These are phyloP conservation scores for Zymoseptoria ardabiliae DNA, from an alignment of 2,329 filamentous ascomycete genomes.

Conservation along the genomic window DNA sequence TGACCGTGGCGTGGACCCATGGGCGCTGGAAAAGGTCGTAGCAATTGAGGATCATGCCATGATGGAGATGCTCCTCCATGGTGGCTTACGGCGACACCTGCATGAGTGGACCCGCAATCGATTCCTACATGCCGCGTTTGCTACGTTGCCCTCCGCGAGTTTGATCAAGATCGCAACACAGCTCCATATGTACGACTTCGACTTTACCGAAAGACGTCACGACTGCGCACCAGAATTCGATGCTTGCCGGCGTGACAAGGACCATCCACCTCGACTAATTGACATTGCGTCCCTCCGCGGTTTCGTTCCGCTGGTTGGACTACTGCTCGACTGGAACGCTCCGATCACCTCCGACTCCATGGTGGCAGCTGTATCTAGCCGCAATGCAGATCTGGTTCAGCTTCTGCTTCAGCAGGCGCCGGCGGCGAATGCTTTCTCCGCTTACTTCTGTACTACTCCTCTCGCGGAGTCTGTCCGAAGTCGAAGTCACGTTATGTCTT, in stretches of 20 bases:
- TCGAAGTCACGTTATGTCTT: too few species aligned
- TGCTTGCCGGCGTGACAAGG: too few species aligned
- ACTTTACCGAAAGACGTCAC: neutral
- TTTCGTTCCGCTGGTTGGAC: neutral
- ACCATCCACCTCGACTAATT: neutral
- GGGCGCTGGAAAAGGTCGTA: neutral
- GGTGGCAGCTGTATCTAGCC: neutral
- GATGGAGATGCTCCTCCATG: neutral
- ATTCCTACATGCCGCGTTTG: neutral
- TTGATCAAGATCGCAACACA: neutral
- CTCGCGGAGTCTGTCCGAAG: neutral
- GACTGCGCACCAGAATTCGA: neutral
- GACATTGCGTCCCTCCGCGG: neutral
- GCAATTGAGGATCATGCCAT: neutral
- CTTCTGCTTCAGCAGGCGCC: neutral
- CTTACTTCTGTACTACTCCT: neutral
- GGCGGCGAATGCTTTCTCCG: neutral
- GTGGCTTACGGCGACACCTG: neutral
- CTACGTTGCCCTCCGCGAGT: neutral
- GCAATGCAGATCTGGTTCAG: neutral
- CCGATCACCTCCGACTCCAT: neutral
- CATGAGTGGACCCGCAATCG: neutral
- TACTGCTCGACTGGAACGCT: neutral
- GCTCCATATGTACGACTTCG: neutral
- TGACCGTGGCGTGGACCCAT: neutral